phyloP scores from a whole-genome alignment of 768 basidiomycete genomes.

The Sporobolomyces phaffii region DNA sequence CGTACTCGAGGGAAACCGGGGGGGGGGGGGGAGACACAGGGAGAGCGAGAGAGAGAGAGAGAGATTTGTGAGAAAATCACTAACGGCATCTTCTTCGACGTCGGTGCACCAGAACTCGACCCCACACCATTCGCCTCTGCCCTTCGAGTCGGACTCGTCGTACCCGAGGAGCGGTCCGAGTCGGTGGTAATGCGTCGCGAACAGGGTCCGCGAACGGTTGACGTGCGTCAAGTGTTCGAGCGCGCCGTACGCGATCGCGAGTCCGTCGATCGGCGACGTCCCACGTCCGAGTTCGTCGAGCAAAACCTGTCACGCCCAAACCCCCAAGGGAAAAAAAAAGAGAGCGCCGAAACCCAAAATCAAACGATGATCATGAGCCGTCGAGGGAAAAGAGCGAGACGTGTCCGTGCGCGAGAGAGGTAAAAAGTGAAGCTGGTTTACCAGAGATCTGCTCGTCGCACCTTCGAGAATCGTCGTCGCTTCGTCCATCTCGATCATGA shows the following conservation, averaged over 20 bases:
- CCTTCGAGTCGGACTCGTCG: conserved; percentile 42
- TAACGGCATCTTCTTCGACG: conserved; percentile 68
- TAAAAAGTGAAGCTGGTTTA: conserved; percentile 49
- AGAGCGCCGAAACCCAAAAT: too few relatives aligned
- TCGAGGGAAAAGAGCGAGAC: not conserved
- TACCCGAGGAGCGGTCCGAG: conserved; percentile 75
- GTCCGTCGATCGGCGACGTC: conserved; percentile 82
- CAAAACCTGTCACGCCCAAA: conserved; percentile 70
- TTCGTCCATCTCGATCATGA: conserved; percentile 98
- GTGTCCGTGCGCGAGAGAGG: not conserved
- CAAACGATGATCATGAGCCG: too few relatives aligned
- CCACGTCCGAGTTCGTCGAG: conserved; percentile 99
- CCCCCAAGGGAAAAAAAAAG: too few relatives aligned
- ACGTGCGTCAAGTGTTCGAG: conserved; percentile 69
- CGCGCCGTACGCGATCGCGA: conserved; percentile 88
- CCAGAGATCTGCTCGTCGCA: conserved; percentile 76
- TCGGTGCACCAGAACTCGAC: conserved; percentile 86
- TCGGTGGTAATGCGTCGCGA: conserved; percentile 92
- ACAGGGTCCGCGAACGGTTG: conserved; percentile 75
- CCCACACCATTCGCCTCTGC: conserved; percentile 53
- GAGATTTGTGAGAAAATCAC: conserved; percentile 44
- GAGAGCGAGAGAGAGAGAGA: not conserved
- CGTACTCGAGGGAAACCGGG: not conserved
- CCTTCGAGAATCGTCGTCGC: conserved; percentile 80
- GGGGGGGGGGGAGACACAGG: not conserved